phyloP scores from a whole-genome alignment of 371 early-diverging fungal species.

The Cokeromyces recurvatus region DNA sequence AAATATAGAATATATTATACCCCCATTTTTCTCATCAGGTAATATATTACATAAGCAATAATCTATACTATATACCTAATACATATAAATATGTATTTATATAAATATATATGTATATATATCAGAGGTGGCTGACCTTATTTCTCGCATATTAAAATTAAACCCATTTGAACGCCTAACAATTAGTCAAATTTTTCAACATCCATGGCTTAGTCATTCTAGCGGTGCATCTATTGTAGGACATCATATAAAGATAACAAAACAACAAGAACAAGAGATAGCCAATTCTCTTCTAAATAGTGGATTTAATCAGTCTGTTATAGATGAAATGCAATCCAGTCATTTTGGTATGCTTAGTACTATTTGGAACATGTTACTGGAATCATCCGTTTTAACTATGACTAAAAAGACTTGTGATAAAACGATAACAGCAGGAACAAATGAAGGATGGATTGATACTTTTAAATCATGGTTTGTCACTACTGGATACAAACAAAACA shows the following conservation, averaged over 20 bases:
- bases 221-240: not conserved
- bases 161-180: conserved; percentile 55
- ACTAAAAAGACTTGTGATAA: too few species aligned
- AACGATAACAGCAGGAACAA: not conserved
- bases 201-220: conserved; percentile 50
- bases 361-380: conserved; percentile 8
- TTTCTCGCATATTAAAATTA: conserved; percentile 44
- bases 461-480: conserved; percentile 10
- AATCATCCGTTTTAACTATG: too few species aligned
- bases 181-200: conserved; percentile 50
- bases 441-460: conserved; percentile 6
- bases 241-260: too few species aligned
- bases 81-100: not conserved
- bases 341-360: conserved; percentile 10
- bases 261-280: not conserved
- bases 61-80: conserved; percentile 17
- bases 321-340: conserved; percentile 6
- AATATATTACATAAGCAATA: too few species aligned
- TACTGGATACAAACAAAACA: too few species aligned
- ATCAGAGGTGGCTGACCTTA: conserved; percentile 4
- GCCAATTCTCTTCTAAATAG: not conserved
- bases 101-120: not conserved
- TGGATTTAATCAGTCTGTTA: conserved; percentile 1
- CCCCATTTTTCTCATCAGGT: conserved; percentile 53
- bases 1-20: conserved; percentile 60